Percentiles rank a stretch among this genome's conserved stretches.
Conservation (phyloP, 164 flowering plant species). For the Aristolochia contorta region DNA sequence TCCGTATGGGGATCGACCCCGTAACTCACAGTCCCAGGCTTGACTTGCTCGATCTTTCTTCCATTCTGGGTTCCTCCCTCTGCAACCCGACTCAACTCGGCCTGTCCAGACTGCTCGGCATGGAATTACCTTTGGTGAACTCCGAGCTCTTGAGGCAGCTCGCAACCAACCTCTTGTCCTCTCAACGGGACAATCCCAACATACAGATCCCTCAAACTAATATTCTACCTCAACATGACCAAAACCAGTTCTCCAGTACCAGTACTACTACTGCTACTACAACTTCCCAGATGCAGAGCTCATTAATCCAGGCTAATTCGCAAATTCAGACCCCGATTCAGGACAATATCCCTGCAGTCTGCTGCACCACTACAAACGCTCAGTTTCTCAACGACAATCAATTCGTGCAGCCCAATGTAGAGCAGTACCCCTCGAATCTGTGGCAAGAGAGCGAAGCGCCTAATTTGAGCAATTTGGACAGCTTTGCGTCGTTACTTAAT, state of each 20-base stretch:
- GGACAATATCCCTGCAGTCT: constrained; percentile 17
- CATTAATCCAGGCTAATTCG: constrained; percentile 9
- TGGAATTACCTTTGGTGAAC: constrained; percentile 38
- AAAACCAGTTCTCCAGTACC: constrained; percentile 11
- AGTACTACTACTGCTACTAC: too few species aligned
- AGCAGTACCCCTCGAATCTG: constrained; percentile 19
- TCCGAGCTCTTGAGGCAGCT: constrained; percentile 53
- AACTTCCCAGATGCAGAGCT: constrained; percentile 18
- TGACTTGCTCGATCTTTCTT: constrained; percentile 71
- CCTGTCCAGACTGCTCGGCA: constrained; percentile 38
- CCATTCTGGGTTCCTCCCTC: constrained; percentile 38
- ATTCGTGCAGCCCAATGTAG: constrained; percentile 24
- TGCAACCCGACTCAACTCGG: constrained; percentile 38
- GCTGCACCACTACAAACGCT: constrained; percentile 20
- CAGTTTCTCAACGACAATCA: constrained; percentile 22
- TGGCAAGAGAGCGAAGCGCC: constrained; percentile 28
- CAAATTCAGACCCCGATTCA: constrained; percentile 20
- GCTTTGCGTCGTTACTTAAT: constrained; percentile 11
- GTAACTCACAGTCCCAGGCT: constrained; percentile 77
- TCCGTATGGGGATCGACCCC: constrained; percentile 88
- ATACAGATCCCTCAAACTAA: constrained; percentile 20
- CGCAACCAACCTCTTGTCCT: constrained; percentile 36
- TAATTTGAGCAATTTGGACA: neutral
- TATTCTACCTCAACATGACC: constrained; percentile 14
- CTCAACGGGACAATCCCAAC: constrained; percentile 22